Conservation (phyloP, 78 protist genomes). For the Planoprotostelium fungivorum region DNA sequence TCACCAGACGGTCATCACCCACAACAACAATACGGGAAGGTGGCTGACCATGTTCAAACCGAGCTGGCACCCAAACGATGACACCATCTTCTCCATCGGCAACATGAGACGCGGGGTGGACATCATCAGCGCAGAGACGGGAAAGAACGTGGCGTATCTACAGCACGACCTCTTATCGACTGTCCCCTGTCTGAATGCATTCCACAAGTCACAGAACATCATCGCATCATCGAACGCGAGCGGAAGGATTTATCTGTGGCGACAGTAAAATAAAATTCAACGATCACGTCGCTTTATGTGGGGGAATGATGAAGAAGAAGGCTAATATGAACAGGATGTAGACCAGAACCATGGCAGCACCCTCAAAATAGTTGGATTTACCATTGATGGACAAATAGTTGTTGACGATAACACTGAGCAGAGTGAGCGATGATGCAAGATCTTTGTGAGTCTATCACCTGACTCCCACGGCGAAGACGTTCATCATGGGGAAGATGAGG, state of each 20-base stretch:
- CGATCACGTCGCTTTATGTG: no score
- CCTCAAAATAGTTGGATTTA: slow-evolving; percentile 74
- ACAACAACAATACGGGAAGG: background rate
- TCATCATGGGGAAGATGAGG: slow-evolving; percentile 63
- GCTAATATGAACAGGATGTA: slow-evolving; percentile 55
- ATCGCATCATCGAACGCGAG: background rate
- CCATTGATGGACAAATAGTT: slow-evolving; percentile 57
- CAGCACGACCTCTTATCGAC: background rate
- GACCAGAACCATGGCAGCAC: slow-evolving; percentile 44
- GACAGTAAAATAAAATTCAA: background rate
- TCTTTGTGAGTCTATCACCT: background rate
- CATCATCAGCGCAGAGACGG: background rate
- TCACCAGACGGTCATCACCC: background rate
- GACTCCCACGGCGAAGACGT: slow-evolving; percentile 46
- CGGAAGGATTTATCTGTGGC: background rate
- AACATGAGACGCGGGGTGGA: background rate
- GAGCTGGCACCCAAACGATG: background rate
- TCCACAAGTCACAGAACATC: background rate
- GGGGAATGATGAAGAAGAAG: slow-evolving; percentile 52
- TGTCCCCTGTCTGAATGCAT: background rate
- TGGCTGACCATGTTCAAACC: background rate
- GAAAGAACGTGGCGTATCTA: background rate
- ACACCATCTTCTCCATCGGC: background rate
- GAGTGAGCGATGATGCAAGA: background rate
- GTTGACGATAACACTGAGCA: slow-evolving; percentile 56